phyloP scores from a whole-genome alignment of 768 basidiomycete genomes.

The Xanthoconium stramineum region DNA sequence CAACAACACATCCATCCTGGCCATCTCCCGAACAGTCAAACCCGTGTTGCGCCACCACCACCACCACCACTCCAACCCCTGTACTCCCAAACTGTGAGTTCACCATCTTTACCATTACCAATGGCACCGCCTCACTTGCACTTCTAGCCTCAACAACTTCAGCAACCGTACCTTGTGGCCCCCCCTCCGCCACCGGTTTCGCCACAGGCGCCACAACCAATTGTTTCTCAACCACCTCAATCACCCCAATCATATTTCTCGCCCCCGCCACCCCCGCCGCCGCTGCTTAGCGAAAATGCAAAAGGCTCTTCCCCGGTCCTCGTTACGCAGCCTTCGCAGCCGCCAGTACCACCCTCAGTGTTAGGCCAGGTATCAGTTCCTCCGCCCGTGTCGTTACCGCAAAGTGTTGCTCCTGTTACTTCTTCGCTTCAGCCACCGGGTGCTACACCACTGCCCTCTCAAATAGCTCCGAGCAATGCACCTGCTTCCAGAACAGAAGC shows the following conservation, averaged over 20 bases:
- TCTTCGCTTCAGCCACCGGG: constrained; percentile 11
- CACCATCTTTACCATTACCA: background rate
- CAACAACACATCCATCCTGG: constrained; percentile 13
- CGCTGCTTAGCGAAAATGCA: constrained; percentile 4
- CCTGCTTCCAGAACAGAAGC: constrained; percentile 22
- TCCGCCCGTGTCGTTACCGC: constrained; percentile 6
- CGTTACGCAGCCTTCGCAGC: constrained; percentile 7
- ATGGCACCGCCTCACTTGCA: background rate
- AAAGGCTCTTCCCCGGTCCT: background rate
- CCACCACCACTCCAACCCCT: constrained; percentile 2
- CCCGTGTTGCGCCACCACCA: background rate
- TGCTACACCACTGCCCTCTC: constrained; percentile 22
- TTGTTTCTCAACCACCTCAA: constrained; percentile 15
- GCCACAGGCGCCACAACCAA: constrained; percentile 11
- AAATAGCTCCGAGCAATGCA: background rate
- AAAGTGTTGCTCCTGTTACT: constrained; percentile 2
- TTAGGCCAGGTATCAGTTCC: constrained; percentile 6
- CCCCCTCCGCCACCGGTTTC: constrained; percentile 16
- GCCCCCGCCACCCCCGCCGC: constrained; percentile 9
- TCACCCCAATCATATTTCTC: constrained; percentile 22
- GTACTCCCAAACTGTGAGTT: constrained; percentile 14
- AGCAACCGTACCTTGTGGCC: constrained; percentile 13
- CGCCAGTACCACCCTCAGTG: background rate
- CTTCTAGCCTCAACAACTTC: constrained; percentile 4
- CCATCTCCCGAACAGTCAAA: constrained; percentile 8